phyloP scores from a whole-genome alignment of 2,329 filamentous ascomycete species.

The Cylindrodendrum hubeiense region DNA sequence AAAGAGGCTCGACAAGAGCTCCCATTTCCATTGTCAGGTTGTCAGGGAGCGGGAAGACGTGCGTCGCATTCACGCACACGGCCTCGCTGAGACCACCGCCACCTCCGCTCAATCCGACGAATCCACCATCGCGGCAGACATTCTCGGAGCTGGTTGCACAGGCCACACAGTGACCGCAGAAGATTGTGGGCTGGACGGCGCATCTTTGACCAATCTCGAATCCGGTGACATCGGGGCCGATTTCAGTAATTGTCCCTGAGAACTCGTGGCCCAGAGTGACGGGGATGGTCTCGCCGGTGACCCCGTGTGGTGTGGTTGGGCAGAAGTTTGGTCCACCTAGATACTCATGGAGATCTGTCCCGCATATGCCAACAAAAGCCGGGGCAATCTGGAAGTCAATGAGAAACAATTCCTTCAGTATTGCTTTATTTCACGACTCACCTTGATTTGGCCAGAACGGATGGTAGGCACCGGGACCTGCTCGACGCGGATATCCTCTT shows the following conservation, averaged over 20 bases:
- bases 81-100: slow-evolving; percentile 68
- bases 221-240: slow-evolving; percentile 62
- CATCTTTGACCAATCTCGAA: slow-evolving; percentile 68
- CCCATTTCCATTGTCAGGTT: slow-evolving; percentile 63
- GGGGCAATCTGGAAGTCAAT: slow-evolving; percentile 42
- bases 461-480: slow-evolving; percentile 61
- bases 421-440: neutral
- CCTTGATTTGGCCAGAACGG: slow-evolving; percentile 62
- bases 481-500: slow-evolving; percentile 67
- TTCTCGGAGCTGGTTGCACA: slow-evolving; percentile 67
- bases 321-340: slow-evolving; percentile 50
- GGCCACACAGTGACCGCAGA: slow-evolving; percentile 66
- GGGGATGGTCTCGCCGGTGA: slow-evolving; percentile 69
- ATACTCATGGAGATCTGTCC: slow-evolving; percentile 49
- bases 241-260: slow-evolving; percentile 68
- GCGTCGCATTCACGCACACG: slow-evolving; percentile 63
- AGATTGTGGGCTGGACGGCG: slow-evolving; percentile 71
- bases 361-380: slow-evolving; percentile 64
- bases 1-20: slow-evolving; percentile 65
- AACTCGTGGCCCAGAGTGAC: slow-evolving; percentile 76
- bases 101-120: slow-evolving; percentile 54
- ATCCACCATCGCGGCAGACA: slow-evolving; percentile 63
- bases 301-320: slow-evolving; percentile 66
- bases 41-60: slow-evolving; percentile 63
- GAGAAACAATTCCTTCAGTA: neutral